Percentiles rank a stretch among this genome's conserved stretches.
Conservation (phyloP, 176 grass and related monocot species). For the Oryza rufipogon region DNA sequence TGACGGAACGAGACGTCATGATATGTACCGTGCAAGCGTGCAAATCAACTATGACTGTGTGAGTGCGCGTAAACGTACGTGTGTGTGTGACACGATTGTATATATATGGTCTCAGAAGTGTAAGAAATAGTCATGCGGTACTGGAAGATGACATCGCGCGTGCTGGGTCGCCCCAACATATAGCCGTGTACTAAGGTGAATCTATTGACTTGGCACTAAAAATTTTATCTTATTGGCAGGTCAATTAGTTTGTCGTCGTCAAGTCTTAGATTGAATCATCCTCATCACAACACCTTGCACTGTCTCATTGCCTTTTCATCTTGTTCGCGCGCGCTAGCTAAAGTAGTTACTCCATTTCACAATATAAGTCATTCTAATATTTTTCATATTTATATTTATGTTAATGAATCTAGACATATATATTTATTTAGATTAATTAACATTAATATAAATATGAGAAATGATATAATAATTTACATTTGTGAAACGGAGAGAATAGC, state of each 20-base stretch:
- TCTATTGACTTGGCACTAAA: background rate
- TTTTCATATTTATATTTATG: too few relatives aligned
- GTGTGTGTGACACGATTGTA: background rate
- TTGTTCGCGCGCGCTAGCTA: too few relatives aligned
- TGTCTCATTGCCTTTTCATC: background rate
- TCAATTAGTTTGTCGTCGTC: background rate
- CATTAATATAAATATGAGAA: too few relatives aligned
- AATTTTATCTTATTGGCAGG: background rate
- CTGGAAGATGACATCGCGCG: background rate
- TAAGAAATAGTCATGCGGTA: background rate
- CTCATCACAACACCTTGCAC: background rate
- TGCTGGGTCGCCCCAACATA: background rate
- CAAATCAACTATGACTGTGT: background rate
- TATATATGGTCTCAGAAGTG: background rate
- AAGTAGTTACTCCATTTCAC: too few relatives aligned
- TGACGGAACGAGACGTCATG: background rate
- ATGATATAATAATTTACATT: too few relatives aligned
- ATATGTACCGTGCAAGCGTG: background rate
- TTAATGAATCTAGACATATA: too few relatives aligned
- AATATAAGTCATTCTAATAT: too few relatives aligned
- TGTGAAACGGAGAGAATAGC: too few relatives aligned
- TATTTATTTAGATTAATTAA: too few relatives aligned
- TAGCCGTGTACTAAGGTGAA: background rate
- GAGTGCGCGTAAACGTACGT: background rate
- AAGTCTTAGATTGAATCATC: too few relatives aligned